Evolutionary conservation across 495 filamentous ascomycete species (phyloP), one percentile per base, ranked within the genome.

Genomic region (Aspergillus wentii): DNA sequence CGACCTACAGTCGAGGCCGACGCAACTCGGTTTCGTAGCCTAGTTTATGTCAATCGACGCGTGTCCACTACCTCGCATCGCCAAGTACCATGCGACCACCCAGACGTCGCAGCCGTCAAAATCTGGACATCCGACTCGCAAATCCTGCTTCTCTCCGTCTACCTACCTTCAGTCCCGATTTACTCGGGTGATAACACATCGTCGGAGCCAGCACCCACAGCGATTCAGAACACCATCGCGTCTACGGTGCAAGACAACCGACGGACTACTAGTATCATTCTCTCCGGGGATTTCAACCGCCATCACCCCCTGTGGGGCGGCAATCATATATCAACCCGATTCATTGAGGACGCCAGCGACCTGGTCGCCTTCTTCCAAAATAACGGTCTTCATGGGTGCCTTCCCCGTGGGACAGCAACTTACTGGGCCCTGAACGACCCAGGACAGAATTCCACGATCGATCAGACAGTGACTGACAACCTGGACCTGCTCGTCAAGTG

Each of bases 41-140:
- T 59, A 0, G 14, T 59, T 21, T 56, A 60, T 23, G 33, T 56
- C 0, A 60, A 52, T 22, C 33, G 36, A 30, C 38, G 43, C 20
- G 34, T 60, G 14, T 56, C 47, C 17, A 60, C 47, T 8, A 41
- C 45, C 13, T 56, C 38, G 17, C 41, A 60, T 22, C 45, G 41
- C 8, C 41, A 56, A 26, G 41, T 60, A 5, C 16, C 19, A 2
- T 60, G 49, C 40, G 41, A 57, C 38, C 44, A 61, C 41, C 47
- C 38, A 30, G 44, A 61, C 32, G 5, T 57, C 4, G 14, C 34
- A 17, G 54, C 44, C 0, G 37, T 56, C 14, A 56, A 60, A 26
- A 26, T 60, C 25, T 60, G 35, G 46, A 45, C 47, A 8, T 23
- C 49, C 9, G 28, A 59, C 19, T 35, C 30, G 15, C 39, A 59